Percentiles rank a stretch among this genome's conserved stretches.
These are phyloP conservation scores for Plicaturopsis crispa DNA, from an alignment of 768 basidiomycete species.

Conservation along the genomic window DNA sequence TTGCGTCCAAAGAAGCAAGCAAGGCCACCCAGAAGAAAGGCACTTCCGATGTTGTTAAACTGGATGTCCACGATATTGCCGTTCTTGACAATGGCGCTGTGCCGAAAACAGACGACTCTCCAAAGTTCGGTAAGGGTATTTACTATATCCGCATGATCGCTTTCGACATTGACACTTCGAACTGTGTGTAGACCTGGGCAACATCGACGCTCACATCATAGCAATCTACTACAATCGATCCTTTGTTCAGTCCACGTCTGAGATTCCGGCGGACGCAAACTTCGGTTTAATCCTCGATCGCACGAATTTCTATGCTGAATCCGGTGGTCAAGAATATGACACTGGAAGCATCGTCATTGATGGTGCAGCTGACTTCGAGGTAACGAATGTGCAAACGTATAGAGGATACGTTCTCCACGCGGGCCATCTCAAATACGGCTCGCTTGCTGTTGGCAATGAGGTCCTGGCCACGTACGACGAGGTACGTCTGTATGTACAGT, in stretches of 20 bases:
- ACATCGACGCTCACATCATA: conserved; percentile 67
- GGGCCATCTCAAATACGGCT: conserved; percentile 84
- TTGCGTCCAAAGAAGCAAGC: conserved; percentile 84
- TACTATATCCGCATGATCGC: not conserved
- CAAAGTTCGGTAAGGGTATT: conserved; percentile 73
- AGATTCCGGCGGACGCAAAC: conserved; percentile 52
- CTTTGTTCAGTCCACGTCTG: conserved; percentile 62
- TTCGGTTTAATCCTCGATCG: conserved; percentile 88
- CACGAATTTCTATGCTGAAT: conserved; percentile 96
- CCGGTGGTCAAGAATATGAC: conserved; percentile 96
- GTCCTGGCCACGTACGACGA: conserved; percentile 93
- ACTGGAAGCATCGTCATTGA: conserved; percentile 94
- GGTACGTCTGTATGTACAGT: conserved; percentile 32
- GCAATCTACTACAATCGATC: conserved; percentile 79
- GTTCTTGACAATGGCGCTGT: conserved; percentile 70
- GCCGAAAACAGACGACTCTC: conserved; percentile 88
- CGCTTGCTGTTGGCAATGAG: conserved; percentile 67
- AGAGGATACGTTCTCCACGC: conserved; percentile 95
- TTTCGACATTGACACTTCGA: conserved; percentile 1
- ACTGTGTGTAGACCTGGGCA: conserved; percentile 54
- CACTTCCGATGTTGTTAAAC: conserved; percentile 63
- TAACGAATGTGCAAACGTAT: conserved; percentile 88
- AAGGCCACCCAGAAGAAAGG: conserved; percentile 76
- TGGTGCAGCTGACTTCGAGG: conserved; percentile 86
- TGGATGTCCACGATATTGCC: conserved; percentile 94